These are phyloP conservation scores for Aspergillus leporis DNA, from an alignment of 495 filamentous ascomycete species.

Conservation along the genomic window DNA sequence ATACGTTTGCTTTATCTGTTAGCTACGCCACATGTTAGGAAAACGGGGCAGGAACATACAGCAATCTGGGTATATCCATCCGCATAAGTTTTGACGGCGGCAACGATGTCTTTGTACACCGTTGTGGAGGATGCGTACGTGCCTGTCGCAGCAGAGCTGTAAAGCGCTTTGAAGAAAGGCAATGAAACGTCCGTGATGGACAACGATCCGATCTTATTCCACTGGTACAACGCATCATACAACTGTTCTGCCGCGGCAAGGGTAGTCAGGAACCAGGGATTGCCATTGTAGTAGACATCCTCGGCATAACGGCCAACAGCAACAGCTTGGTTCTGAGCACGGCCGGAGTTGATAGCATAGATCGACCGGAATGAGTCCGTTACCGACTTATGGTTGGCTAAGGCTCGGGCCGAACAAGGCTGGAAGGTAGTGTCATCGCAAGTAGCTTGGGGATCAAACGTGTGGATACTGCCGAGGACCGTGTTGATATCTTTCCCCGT, in stretches of 20 bases:
- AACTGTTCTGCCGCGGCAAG: constrained; percentile 62
- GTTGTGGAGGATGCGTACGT: constrained; percentile 37
- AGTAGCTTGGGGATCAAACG: constrained; percentile 53
- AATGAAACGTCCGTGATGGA: constrained; percentile 53
- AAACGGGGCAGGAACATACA: constrained; percentile 18
- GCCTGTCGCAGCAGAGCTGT: constrained; percentile 45
- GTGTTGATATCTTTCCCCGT: constrained; percentile 51
- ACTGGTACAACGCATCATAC: constrained; percentile 60
- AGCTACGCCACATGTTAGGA: background rate
- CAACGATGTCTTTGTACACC: constrained; percentile 51
- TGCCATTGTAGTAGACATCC: constrained; percentile 63
- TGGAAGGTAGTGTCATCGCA: constrained; percentile 48
- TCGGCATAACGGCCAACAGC: constrained; percentile 59
- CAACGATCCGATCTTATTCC: constrained; percentile 52
- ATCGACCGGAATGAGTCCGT: constrained; percentile 5
- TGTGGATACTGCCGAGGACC: constrained; percentile 57
- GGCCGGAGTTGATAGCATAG: constrained; percentile 6
- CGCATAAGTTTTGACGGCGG: constrained; percentile 59
- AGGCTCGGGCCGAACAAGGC: constrained; percentile 46
- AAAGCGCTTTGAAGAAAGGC: constrained; percentile 56
- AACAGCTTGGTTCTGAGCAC: background rate
- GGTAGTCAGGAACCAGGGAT: constrained; percentile 63
- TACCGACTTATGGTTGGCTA: constrained; percentile 48
- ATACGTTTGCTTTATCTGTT: constrained; percentile 40
- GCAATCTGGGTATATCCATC: constrained; percentile 63